Conservation (phyloP, 2,329 filamentous ascomycete species). For the Allantophomopsis cytisporea region DNA sequence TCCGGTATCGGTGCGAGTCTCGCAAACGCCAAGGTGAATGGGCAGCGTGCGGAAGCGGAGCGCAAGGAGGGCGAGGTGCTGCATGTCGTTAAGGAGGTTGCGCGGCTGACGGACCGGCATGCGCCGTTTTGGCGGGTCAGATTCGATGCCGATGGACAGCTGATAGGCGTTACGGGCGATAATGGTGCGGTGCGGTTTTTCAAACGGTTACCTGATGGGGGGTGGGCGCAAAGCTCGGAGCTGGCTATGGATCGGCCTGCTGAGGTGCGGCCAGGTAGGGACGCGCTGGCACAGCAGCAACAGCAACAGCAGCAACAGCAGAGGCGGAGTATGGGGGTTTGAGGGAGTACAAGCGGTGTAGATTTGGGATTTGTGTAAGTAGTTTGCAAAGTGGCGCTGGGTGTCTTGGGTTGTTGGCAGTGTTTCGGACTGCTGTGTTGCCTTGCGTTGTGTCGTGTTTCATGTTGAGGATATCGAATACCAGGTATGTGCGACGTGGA, state of each 20-base stretch:
- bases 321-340: no score
- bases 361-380: no score
- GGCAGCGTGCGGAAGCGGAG: conserved; percentile 22
- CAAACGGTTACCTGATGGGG: conserved; percentile 41
- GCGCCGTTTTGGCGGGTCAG: conserved; percentile 64
- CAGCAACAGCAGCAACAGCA: no score
- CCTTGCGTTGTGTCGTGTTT: no score
- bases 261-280: no score
- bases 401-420: no score
- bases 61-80: conserved; percentile 51
- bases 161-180: conserved; percentile 64
- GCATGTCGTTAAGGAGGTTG: conserved; percentile 49
- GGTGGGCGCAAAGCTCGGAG: conserved; percentile 47
- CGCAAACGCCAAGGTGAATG: conserved; percentile 29
- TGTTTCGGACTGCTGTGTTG: no score
- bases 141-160: conserved; percentile 57
- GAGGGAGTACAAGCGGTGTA: no score
- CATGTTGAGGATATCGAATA: no score
- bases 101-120: conserved; percentile 51
- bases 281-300: no score
- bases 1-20: conserved; percentile 40
- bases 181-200: conserved; percentile 55
- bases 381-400: no score
- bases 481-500: no score
- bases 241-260: conserved; percentile 26